These are phyloP conservation scores for Penicillium mononematosum DNA, from an alignment of 495 filamentous ascomycete species.

Conservation along the genomic window DNA sequence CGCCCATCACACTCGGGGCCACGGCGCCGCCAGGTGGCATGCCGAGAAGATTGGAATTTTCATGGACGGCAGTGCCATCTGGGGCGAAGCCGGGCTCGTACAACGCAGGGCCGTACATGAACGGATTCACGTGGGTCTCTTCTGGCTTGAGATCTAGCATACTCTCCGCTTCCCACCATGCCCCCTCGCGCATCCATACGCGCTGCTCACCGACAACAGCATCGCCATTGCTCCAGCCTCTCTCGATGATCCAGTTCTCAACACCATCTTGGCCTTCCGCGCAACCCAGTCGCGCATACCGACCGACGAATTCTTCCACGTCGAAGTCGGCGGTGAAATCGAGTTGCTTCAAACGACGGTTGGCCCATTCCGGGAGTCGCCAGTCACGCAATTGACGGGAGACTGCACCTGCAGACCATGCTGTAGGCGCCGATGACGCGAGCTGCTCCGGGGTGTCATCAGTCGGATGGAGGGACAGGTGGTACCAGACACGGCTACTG, in stretches of 20 bases:
- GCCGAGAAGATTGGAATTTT: slow-evolving; percentile 60
- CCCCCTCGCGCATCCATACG: slow-evolving; percentile 89
- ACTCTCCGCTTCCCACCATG: slow-evolving; percentile 97
- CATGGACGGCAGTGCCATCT: slow-evolving; percentile 47
- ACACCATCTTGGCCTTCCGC: slow-evolving; percentile 89
- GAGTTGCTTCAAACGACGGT: slow-evolving; percentile 84
- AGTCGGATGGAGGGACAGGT: slow-evolving; percentile 86
- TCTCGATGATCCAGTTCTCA: slow-evolving; percentile 91
- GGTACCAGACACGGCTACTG: slow-evolving; percentile 92
- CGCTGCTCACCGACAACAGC: slow-evolving; percentile 86
- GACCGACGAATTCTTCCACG: slow-evolving; percentile 79
- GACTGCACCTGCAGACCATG: slow-evolving; percentile 89
- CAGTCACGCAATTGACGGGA: slow-evolving; percentile 90
- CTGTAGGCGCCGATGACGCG: slow-evolving; percentile 55
- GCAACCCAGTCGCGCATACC: slow-evolving; percentile 83
- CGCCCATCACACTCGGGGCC: slow-evolving; percentile 54
- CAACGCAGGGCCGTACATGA: slow-evolving; percentile 35
- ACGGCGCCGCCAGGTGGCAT: slow-evolving; percentile 59
- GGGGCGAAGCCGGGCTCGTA: slow-evolving; percentile 33
- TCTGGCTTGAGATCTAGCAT: slow-evolving; percentile 89
- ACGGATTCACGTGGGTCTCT: slow-evolving; percentile 33
- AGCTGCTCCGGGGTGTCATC: slow-evolving; percentile 77
- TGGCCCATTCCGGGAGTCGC: slow-evolving; percentile 94
- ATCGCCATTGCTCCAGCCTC: slow-evolving; percentile 98
- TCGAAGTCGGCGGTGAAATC: slow-evolving; percentile 98